Base-by-base conservation (phyloP, 768 basidiomycete species). In the Lentinula guzmanii region DNA sequence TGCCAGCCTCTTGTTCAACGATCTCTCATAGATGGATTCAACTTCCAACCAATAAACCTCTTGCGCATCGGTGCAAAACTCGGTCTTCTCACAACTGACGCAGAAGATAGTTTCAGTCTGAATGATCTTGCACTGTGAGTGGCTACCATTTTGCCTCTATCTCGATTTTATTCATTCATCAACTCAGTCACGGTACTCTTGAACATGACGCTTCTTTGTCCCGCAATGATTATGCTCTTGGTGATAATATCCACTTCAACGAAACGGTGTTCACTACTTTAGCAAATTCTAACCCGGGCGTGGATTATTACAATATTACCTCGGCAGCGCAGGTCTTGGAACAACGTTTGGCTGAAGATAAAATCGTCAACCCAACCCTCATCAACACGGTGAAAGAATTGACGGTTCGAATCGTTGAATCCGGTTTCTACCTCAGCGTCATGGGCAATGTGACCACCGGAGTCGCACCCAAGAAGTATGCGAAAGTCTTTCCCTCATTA, bases 71-170 rank as follows among this genome's bases (percentile, higher is more conserved):
- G 9, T 8, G 64, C 62, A 4, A 65, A 65, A 46, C 37, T 65
- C 2, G 66, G 62, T 42, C 59, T 67, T 42, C 56, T 65, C 1
- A 64, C 66, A 11, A 64, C 66, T 13, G 60, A 57, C 39, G 64
- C 58, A n/a, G 57, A 60, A 24, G 66, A 65, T 18, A 62, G 34
- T 31, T 65, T 65, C 59, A 64, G 52, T 16, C 57, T 67, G 5
- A 54, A 62, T n/a, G 66, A 65, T 21, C 21, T 67, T 50, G 63
- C 60, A 52, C 62, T 64, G 63, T 67, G 42, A 37, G 60, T 61
- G 3, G 41, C 34, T 50, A 42, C 3, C n/a, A 10, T 31, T 11
- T 43, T 10, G 2, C 13, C n/a, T 43, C 28, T 28, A 28, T 28
- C 28, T 28, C 28, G 3, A 28, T 28, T 28, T 28, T 28, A 28